These are phyloP conservation scores for Claviceps spartinae DNA, from an alignment of 2,329 filamentous ascomycete species.

Conservation along the genomic window DNA sequence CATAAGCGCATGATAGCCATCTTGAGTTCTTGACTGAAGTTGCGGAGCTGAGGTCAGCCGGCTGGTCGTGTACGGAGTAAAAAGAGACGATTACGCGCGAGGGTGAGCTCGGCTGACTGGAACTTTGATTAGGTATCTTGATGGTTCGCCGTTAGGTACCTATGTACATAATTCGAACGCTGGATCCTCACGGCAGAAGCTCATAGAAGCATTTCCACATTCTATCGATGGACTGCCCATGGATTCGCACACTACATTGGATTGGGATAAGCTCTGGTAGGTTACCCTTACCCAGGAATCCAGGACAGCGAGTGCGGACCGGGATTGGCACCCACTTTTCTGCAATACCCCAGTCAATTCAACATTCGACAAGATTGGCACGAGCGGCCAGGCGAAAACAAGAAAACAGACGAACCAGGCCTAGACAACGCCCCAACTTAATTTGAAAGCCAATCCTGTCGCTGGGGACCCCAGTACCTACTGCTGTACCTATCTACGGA, in stretches of 20 bases:
- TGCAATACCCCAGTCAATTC: neutral
- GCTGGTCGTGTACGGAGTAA: no score
- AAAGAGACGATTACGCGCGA: no score
- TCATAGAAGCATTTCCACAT: neutral
- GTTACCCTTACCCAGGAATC: neutral
- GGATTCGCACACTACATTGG: no score
- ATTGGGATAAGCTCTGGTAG: no score
- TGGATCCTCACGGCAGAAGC: neutral
- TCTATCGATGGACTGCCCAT: neutral
- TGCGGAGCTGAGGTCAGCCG: no score
- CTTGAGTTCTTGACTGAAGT: no score
- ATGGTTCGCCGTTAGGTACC: neutral
- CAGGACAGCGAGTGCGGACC: neutral
- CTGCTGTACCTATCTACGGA: neutral
- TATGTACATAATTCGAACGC: neutral
- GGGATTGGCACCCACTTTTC: neutral
- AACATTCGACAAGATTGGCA: slow-evolving; percentile 3
- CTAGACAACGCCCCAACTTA: slow-evolving; percentile 2
- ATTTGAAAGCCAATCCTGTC: neutral
- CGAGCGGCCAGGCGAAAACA: neutral
- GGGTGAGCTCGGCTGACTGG: no score
- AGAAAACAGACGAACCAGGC: neutral
- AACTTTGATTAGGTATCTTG: no score
- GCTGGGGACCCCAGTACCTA: neutral
- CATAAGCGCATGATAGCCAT: no score